These are phyloP conservation scores for Solanum tarapatanum DNA, from an alignment of 257 asterid species.

Conservation along the genomic window DNA sequence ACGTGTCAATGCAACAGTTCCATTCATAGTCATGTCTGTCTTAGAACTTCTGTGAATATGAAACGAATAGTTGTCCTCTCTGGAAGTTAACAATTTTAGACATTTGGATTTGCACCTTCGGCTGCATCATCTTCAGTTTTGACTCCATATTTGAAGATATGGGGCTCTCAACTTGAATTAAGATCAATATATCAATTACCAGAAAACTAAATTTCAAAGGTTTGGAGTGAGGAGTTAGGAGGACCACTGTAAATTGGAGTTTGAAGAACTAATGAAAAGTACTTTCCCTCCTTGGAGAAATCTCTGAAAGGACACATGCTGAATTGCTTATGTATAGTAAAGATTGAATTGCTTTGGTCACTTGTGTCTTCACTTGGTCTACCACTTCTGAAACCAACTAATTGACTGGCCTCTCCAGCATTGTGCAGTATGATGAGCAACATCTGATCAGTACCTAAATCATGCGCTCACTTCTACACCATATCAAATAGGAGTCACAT, in stretches of 20 bases:
- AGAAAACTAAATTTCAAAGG: neutral
- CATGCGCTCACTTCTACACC: neutral
- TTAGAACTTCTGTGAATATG: neutral
- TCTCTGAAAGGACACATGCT: neutral
- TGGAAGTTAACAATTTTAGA: neutral
- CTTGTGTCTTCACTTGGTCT: neutral
- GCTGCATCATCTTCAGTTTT: neutral
- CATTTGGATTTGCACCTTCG: neutral
- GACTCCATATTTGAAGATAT: neutral
- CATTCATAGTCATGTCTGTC: neutral
- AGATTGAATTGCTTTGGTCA: neutral
- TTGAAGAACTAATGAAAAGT: neutral
- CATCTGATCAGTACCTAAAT: neutral
- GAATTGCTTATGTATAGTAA: neutral
- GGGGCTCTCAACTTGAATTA: neutral
- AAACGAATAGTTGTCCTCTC: neutral
- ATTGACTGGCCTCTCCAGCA: neutral
- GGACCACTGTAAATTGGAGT: neutral
- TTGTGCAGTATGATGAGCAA: neutral
- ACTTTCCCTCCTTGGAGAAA: neutral
- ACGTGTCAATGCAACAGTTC: neutral
- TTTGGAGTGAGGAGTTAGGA: neutral
- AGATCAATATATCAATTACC: neutral
- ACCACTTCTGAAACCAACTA: neutral
- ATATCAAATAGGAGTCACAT: neutral